Conservation (phyloP, 2,329 filamentous ascomycete species). For the Ustilaginoidea virens region DNA sequence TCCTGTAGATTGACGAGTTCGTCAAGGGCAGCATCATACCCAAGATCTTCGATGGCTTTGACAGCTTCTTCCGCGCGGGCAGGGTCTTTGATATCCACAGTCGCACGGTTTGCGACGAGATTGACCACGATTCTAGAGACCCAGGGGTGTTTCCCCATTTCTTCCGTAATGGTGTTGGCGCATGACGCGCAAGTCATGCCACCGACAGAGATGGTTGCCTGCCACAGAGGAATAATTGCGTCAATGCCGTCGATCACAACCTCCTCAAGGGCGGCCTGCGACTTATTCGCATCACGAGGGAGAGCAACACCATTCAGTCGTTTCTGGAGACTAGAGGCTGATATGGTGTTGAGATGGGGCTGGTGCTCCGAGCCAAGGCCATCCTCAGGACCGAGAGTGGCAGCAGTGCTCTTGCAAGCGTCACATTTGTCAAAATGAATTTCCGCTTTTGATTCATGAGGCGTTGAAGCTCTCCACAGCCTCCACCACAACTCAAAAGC, state of each 20-base stretch:
- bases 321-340: conserved; percentile 5
- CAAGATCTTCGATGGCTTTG: conserved; percentile 42
- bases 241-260: conserved; percentile 10
- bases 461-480: conserved; percentile 13
- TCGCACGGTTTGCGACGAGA: conserved; percentile 51
- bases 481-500: conserved; percentile 17
- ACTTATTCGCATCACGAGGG: conserved; percentile 1
- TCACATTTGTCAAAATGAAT: conserved; percentile 23
- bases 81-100: conserved; percentile 34
- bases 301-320: conserved; percentile 1
- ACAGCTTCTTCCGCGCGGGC: conserved; percentile 18
- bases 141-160: conserved; percentile 39
- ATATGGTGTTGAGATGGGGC: conserved; percentile 1
- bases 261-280: conserved; percentile 9
- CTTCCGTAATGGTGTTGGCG: conserved; percentile 43
- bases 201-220: conserved; percentile 41
- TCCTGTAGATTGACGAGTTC: conserved; percentile 27
- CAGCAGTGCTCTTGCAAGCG: conserved; percentile 14
- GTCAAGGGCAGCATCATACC: conserved; percentile 49
- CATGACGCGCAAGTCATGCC: conserved; percentile 66
- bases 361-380: conserved; percentile 4
- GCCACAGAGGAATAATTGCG: conserved; percentile 19
- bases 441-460: conserved; percentile 12
- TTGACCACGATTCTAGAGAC: conserved; percentile 45
- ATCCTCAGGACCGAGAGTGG: conserved; percentile 4